Base-by-base conservation (phyloP, 306 rosid species). In the Carpinus viminea region DNA sequence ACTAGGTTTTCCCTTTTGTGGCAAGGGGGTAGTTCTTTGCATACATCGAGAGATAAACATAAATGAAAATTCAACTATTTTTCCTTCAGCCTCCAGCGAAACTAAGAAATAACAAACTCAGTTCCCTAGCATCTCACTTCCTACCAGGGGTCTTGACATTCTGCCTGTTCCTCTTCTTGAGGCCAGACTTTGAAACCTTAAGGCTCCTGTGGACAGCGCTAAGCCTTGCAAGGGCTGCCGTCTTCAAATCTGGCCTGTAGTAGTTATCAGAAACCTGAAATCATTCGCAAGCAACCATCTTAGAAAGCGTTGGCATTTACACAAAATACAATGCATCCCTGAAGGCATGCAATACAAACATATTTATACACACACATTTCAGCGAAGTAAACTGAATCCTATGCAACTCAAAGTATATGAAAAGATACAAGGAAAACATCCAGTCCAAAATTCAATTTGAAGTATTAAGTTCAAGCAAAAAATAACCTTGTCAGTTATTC, bases 161-260 rank as follows among this genome's bases (percentile, higher is more conserved):
- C 71, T 92, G 96, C 73, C 97, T 94, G 82, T 90, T 94, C 89
- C 89, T 94, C 91, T 92, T 89, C 93, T 92, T 94, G 21, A 73
- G 90, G 70, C 99, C 99, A n/a, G 97, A 95, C 87, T 95, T 93
- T 18, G 97, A 77, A 76, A 95, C 93, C 87, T 75, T 93, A 69
- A 93, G 93, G 87, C 99, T 95, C 88, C 89, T 86, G 73, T 90
- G 77, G 62, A 91, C 98, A 13, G 83, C 96, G 76, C 97, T 93
- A 88, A 92, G 73, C 89, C 99, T 88, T 78, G 97, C 91, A 76
- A 91, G 92, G 68, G 97, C 96, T 21, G 96, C 97, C 70, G 89
- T 87, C 88, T 87, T 93, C 21, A 95, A 86, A 84, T 95, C 97
- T 47, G 94, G 92, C 88, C 99, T 86, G 86, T 93, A 93, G 88